Base-by-base conservation (phyloP, 2,329 filamentous ascomycete species). In the Aspergillus cejpii region DNA sequence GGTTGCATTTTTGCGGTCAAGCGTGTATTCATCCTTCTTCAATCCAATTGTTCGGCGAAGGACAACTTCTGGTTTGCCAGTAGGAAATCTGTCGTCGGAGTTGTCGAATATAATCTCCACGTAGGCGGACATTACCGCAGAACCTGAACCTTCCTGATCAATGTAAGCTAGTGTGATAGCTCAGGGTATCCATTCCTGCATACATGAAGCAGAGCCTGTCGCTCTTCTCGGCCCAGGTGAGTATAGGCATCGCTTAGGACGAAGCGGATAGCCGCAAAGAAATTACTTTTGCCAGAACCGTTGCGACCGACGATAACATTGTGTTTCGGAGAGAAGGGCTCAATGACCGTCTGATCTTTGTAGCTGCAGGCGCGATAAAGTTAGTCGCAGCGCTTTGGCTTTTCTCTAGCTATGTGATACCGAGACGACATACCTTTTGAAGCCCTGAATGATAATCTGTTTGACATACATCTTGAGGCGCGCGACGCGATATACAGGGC, bases 21-120 rank as follows among this genome's bases (percentile, higher is more conserved):
- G 80, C 1, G 91, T 94, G 66, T 97, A 98, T 72, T 98, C 92
- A 65, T 98, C 92, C 71, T 98, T 98, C 71, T 98, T 97, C 52
- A 91, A 76, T 41, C 91, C 92, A 65, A 98, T 98, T 0, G 92
- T 97, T 36, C 92, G 85, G 50, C 94, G 85, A 47, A 98, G 74
- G 33, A 92, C 83, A 38, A 97, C 81, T 65, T 98, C 91, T 48
- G 89, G 84, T 62, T 88, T 92, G 56, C 87, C 87, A 7, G 89
- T 96, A 27, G 89, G 89, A 61, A 98, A 97, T 58, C 92, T 87
- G 58, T 94, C 88, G 65, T 98, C 91, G 58, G 80, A 87, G 65
- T 98, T 98, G 76, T 98, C 92, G 68, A 98, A 98, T 55, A 96
- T 94, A 60, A 98, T 87, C 70, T 98, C 92, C 48, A 98, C 94